Conservation (phyloP, 176 grass and related monocot genomes). For the Pontederia crassipes region DNA sequence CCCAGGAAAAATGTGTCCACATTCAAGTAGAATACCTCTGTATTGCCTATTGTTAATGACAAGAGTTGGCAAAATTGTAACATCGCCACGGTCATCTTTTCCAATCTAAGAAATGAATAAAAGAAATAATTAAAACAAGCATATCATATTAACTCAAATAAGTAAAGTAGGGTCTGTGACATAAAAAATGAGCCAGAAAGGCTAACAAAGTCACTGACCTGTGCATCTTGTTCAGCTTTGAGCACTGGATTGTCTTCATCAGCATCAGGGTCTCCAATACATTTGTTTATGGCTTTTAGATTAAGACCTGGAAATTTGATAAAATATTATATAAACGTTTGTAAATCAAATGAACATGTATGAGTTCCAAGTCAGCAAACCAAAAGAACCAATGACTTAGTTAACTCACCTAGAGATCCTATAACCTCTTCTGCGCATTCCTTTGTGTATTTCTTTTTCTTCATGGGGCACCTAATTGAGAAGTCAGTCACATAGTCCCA, state of each 20-base stretch:
- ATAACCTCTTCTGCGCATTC: conserved; percentile 79
- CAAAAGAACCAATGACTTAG: not conserved
- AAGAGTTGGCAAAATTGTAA: conserved; percentile 89
- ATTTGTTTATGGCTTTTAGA: conserved; percentile 74
- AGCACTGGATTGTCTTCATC: conserved; percentile 79
- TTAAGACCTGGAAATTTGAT: conserved; percentile 37
- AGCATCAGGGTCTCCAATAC: conserved; percentile 65
- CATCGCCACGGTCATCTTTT: conserved; percentile 74
- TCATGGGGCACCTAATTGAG: conserved; percentile 76
- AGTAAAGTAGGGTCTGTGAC: too few relatives aligned
- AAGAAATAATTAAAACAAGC: conserved; percentile 6
- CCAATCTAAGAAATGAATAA: conserved; percentile 53
- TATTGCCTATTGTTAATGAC: conserved; percentile 98
- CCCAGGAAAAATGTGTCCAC: not conserved
- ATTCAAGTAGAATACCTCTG: conserved; percentile 39
- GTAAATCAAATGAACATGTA: not conserved
- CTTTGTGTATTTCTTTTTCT: conserved; percentile 80
- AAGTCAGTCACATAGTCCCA: conserved; percentile 95
- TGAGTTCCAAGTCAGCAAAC: not conserved
- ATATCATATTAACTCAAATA: not conserved
- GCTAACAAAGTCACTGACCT: conserved; percentile 28
- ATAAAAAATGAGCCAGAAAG: not conserved
- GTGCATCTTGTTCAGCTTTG: conserved; percentile 85
- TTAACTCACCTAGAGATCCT: conserved; percentile 65
- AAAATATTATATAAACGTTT: not conserved